A percentile compares a stretch with the other conserved stretches of the same genome.
These are phyloP conservation scores for Aspergillus nomiae DNA, from an alignment of 2,329 filamentous ascomycete species.

Conservation along the genomic window DNA sequence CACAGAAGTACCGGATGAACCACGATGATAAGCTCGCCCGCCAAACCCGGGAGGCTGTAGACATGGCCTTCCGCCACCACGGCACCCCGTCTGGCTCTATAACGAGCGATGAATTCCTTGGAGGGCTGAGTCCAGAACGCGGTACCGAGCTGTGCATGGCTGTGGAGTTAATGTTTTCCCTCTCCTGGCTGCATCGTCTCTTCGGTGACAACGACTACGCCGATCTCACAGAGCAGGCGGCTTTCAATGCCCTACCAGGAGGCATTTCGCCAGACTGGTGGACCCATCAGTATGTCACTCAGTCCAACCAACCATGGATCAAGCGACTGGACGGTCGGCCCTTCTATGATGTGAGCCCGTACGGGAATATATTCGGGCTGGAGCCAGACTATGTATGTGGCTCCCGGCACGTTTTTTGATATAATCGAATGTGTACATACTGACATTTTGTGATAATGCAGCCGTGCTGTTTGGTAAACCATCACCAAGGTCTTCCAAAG, in stretches of 20 bases:
- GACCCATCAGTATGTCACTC: slow-evolving; percentile 58
- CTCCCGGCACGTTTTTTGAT: neutral
- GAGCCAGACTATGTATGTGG: slow-evolving; percentile 48
- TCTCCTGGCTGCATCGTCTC: slow-evolving; percentile 54
- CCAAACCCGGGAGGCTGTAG: slow-evolving; percentile 46
- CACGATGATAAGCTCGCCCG: slow-evolving; percentile 46
- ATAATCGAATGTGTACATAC: neutral
- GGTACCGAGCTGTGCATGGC: slow-evolving; percentile 55
- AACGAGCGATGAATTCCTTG: slow-evolving; percentile 53
- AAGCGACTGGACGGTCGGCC: slow-evolving; percentile 45
- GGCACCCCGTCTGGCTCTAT: slow-evolving; percentile 51
- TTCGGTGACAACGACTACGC: slow-evolving; percentile 52
- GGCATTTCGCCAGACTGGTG: slow-evolving; percentile 57
- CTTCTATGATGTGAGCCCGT: slow-evolving; percentile 53
- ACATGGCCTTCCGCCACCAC: slow-evolving; percentile 53
- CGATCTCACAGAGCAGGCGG: slow-evolving; percentile 54
- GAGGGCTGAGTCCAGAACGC: slow-evolving; percentile 45
- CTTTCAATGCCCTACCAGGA: slow-evolving; percentile 59
- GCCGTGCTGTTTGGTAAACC: slow-evolving; percentile 61
- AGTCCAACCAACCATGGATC: slow-evolving; percentile 57
- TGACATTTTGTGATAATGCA: neutral
- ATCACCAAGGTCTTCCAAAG: slow-evolving; percentile 60
- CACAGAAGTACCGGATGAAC: slow-evolving; percentile 50
- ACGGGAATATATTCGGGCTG: slow-evolving; percentile 53
- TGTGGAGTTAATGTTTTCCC: slow-evolving; percentile 56